A percentile compares a stretch with the other conserved stretches of the same genome.
Evolutionary conservation across 1,284 basidiomycete genomes (phyloP).

Genomic region (Inonotus hispidus): DNA sequence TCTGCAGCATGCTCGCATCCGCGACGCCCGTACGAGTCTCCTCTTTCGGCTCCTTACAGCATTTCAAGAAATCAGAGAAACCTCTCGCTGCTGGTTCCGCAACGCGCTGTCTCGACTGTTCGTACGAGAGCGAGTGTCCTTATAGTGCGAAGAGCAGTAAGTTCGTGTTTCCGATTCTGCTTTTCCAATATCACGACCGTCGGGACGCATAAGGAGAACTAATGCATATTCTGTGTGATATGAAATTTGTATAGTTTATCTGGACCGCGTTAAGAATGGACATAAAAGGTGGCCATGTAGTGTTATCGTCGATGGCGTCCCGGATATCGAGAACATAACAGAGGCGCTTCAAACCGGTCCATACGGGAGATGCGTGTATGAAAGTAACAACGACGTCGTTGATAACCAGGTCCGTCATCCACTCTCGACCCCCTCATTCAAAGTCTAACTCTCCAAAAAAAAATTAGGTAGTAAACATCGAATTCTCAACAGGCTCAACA

Average conservation of each 20-base stretch:
- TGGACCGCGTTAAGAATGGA: slow-evolving; percentile 57
- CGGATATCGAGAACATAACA: slow-evolving; percentile 74
- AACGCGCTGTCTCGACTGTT: slow-evolving; percentile 69
- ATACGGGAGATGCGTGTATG: slow-evolving; percentile 83
- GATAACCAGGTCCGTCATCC: slow-evolving; percentile 53
- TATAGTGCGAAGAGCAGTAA: slow-evolving; percentile 82
- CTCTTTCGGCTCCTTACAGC: slow-evolving; percentile 78
- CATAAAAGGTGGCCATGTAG: slow-evolving; percentile 56
- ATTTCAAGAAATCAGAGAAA: slow-evolving; percentile 71
- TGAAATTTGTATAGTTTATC: slow-evolving; percentile 48
- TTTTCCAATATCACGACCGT: no score
- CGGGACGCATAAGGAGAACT: neutral
- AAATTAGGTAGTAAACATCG: slow-evolving; percentile 79
- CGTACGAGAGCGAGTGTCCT: slow-evolving; percentile 63
- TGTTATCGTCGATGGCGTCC: slow-evolving; percentile 68
- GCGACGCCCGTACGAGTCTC: slow-evolving; percentile 62
- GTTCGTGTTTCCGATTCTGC: slow-evolving; percentile 24
- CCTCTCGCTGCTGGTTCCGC: slow-evolving; percentile 62
- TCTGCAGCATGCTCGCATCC: slow-evolving; percentile 72
- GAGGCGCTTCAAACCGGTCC: slow-evolving; percentile 56
- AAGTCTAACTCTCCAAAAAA: no score
- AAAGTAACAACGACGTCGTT: slow-evolving; percentile 74
- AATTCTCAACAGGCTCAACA: slow-evolving; percentile 72
- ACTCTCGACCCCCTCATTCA: neutral
- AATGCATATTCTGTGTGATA: no score